Base-by-base conservation (phyloP, 106 monocot species). In the Allium cepa region DNA sequence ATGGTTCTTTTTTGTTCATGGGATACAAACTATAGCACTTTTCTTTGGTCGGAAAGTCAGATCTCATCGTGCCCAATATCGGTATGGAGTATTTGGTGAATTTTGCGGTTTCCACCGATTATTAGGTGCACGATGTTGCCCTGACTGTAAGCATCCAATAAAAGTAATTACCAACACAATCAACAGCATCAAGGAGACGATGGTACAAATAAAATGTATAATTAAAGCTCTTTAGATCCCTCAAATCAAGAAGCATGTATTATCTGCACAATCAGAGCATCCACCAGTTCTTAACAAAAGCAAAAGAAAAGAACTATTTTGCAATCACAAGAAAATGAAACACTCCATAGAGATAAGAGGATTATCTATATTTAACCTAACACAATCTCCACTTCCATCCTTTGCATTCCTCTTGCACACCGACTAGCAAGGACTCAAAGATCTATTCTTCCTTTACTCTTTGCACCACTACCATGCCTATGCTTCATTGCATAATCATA, bases 341-440 rank as follows among this genome's bases (percentile, higher is more conserved):
- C 83, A 83, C 57, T 83, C 83, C 76, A 83, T 64, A 14, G 68
- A 56, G 49, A 83, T 68, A 4, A 79, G 71, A 72, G 78, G 75
- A 46, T 75, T 75, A n/a, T 75, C 61, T 15, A 83, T 49, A 57
- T 77, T 69, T 64, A 77, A 76, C 49, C 47, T 50, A 12, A 36
- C 55, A 69, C 60, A n/a, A 67, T 1, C 22, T 16, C 16, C 45
- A 7, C 26, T 17, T 11, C n/a, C 26, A 27, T 64, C 47, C 7
- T 67, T 14, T 14, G 62, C 50, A 63, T 7, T 10, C 22, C 8
- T 47, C 56, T 47, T 14, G 49, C 47, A 49, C 46, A 51, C 8
- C 16, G 17, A 15, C 2, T 47, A 49, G 22, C 61, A 36, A 53
- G 50, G 13, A 17, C 51, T 58, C 60, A 17, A 8, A 59, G 66